Evolutionary conservation across 495 filamentous ascomycete species (phyloP).

Genomic region (Xylaria flabelliformis): DNA sequence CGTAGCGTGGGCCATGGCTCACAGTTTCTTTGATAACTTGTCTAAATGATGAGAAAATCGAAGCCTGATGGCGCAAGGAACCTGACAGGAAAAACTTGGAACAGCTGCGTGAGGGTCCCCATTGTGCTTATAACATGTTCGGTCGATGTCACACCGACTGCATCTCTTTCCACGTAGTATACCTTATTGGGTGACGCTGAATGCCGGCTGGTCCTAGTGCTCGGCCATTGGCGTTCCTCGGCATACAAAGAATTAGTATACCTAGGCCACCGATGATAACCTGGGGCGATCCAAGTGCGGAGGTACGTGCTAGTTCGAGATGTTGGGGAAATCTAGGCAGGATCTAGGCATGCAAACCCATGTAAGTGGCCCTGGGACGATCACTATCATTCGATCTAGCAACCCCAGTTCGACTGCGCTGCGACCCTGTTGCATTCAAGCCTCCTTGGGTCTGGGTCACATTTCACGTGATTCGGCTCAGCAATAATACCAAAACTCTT

Average conservation of each 20-base stretch:
- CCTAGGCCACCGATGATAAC: background rate
- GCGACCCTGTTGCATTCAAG: slow-evolving; percentile 1
- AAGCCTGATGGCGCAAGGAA: background rate
- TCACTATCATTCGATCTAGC: background rate
- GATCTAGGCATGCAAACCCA: background rate
- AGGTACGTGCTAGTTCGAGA: background rate
- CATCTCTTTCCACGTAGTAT: background rate
- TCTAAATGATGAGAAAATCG: background rate
- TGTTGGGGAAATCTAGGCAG: slow-evolving; percentile 20
- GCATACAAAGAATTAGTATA: background rate
- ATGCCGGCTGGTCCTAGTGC: background rate
- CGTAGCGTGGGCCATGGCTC: slow-evolving; percentile 44
- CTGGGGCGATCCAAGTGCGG: slow-evolving; percentile 9
- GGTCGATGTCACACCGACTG: slow-evolving; percentile 7
- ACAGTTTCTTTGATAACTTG: slow-evolving; percentile 28
- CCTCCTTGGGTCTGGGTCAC: background rate
- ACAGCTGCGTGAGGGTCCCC: slow-evolving; percentile 8
- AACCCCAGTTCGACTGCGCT: background rate
- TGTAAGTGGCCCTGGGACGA: background rate
- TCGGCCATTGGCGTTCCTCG: background rate
- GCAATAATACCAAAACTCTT: background rate
- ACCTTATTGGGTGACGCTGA: background rate
- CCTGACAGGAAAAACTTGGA: background rate
- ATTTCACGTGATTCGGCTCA: background rate
- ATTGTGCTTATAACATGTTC: slow-evolving; percentile 13